These are phyloP conservation scores for Aspergillus ellipticus DNA, from an alignment of 495 filamentous ascomycete species.

Conservation along the genomic window DNA sequence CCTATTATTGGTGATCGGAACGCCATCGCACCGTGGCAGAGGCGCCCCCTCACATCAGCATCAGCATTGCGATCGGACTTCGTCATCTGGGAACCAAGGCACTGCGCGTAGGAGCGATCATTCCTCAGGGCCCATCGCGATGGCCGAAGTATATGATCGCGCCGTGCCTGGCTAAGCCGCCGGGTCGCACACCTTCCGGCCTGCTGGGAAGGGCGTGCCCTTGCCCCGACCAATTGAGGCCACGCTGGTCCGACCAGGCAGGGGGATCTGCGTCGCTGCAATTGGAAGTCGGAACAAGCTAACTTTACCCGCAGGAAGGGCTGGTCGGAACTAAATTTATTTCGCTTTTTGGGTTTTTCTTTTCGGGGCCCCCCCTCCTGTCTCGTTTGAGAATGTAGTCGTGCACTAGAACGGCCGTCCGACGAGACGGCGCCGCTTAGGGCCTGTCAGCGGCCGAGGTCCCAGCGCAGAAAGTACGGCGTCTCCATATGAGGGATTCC, in stretches of 20 bases:
- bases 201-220: constrained; percentile 8
- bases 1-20: not conserved
- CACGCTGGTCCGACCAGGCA: not conserved
- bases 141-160: not conserved
- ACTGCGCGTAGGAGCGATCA: not conserved
- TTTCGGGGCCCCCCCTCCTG: not conserved
- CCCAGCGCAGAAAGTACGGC: not conserved
- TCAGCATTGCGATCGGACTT: not conserved
- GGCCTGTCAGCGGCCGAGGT: not conserved
- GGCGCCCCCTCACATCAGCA: not conserved
- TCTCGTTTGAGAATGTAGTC: not conserved
- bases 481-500: not conserved
- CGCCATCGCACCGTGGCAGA: not conserved
- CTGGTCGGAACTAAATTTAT: not conserved
- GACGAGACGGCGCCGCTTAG: not conserved
- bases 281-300: not conserved
- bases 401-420: not conserved
- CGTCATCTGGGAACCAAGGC: not conserved
- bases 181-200: constrained; percentile 12
- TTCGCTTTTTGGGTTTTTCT: not conserved
- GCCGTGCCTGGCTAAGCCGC: constrained; percentile 8
- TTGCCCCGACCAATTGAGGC: constrained; percentile 2
- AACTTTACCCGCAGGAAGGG: not conserved
- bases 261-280: constrained; percentile 6
- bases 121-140: not conserved